Evolutionary conservation across 176 grass and related monocot species (phyloP), one percentile per base, ranked within the genome.

Genomic region (Rhynchospora breviuscula): DNA sequence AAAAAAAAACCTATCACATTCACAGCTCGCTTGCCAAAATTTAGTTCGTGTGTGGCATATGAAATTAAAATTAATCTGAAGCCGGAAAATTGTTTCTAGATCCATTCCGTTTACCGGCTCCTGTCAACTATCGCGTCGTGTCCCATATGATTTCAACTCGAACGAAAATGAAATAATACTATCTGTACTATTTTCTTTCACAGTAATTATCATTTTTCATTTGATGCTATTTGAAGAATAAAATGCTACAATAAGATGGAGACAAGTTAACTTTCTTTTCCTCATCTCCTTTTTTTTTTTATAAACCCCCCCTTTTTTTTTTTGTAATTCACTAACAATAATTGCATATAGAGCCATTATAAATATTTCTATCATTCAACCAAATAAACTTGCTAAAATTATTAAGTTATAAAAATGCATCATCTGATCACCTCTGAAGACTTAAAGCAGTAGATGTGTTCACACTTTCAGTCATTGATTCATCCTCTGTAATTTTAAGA

Each of bases 381-480:
- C 12, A 44, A 43, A 69, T 68, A 69, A 44, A 18, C 0, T 43
- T 69, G 64, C 31, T 67, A 40, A 69, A 53, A 21, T 76, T 53
- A 15, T 3, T 26, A 23, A 76, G 2, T 26, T 6, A 26, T 76
- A 22, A 14, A 52, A 74, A 31, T 17, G 23, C 48, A 12, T 67
- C 79, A 82, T 65, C 10, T 59, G 7, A 15, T 82, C 79, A 82
- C 51, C 18, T 59, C 15, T 10, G 40, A n/a, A 63, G 61, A 47
- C 79, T 81, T 81, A 63, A 46, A 81, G 33, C 35, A 75, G 17
- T 26, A 23, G 67, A 71, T 69, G 66, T 75, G 26, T 63, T 48
- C 31, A 59, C 82, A 61, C 47, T 58, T 19, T 18, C 44, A 14
- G 3, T 58, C 10, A 59, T 79, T 69, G 76, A 86, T 71, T 68